Percentiles rank a stretch among this genome's conserved stretches.
phyloP scores from a whole-genome alignment of 768 basidiomycete species.

The Suillus bovinus region DNA sequence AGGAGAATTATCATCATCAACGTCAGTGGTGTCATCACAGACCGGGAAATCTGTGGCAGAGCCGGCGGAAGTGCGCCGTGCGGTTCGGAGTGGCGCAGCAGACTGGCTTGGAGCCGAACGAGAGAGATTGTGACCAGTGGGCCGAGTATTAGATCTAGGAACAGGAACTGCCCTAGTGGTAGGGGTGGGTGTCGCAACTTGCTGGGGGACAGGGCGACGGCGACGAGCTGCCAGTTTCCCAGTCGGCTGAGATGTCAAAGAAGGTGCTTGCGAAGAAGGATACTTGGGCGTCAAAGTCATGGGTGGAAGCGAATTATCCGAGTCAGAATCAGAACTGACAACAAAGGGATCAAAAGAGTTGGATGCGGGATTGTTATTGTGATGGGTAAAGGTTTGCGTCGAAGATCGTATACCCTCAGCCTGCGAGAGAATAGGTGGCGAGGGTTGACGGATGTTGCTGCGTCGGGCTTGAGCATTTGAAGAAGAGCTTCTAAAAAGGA shows the following conservation, averaged over 20 bases:
- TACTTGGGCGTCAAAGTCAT: conserved; percentile 25
- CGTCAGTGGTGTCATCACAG: conserved; percentile 71
- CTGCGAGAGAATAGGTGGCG: conserved; percentile 63
- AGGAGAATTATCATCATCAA: conserved; percentile 39
- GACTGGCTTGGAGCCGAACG: conserved; percentile 54
- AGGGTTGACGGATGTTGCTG: conserved; percentile 60
- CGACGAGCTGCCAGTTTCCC: conserved; percentile 62
- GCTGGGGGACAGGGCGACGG: conserved; percentile 41
- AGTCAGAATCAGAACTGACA: conserved; percentile 45
- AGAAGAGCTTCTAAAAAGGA: conserved; percentile 45
- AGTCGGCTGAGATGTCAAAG: conserved; percentile 47
- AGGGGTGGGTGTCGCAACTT: conserved; percentile 39
- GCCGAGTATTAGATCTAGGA: conserved; percentile 32
- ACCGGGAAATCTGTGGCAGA: conserved; percentile 53
- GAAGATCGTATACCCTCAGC: conserved; percentile 51
- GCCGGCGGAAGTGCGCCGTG: conserved; percentile 35
- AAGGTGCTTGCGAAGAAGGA: conserved; percentile 31
- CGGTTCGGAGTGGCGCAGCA: conserved; percentile 32
- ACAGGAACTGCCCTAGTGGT: conserved; percentile 49
- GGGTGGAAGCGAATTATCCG: conserved; percentile 40
- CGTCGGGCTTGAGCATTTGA: conserved; percentile 44
- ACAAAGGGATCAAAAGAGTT: conserved; percentile 52
- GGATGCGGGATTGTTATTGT: conserved; percentile 32
- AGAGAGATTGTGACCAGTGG: conserved; percentile 36
- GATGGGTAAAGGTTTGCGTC: conserved; percentile 27